Base-by-base conservation (phyloP, 441 rosid species). In the Pelargonium cotyledonis region DNA sequence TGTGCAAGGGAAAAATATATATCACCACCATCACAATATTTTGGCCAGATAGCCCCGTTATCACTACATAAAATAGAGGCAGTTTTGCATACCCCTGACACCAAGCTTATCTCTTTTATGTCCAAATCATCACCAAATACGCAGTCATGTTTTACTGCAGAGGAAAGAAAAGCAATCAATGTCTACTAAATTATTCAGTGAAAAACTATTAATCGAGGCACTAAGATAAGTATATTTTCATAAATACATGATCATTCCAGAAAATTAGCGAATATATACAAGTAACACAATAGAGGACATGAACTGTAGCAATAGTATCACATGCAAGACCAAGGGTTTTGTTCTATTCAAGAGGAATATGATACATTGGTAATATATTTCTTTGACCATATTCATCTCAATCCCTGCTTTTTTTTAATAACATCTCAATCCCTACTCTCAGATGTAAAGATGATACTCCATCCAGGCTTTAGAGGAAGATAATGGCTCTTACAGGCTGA, bases 51-150 rank as follows among this genome's bases (percentile, higher is more conserved):
- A 67, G 49, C 5, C 31, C 67, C 60, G 12, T 11, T 38, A 26
- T 23, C 35, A 46, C 14, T 44, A 16, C 19, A 38, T 46, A 70
- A n/a, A 62, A 23, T 38, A 10, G 47, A 21, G 63, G 35, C 63
- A 68, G 3, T 6, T 11, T 12, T 57, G 41, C 10, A 6, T 82
- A 90, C 96, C 90, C 86, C 88, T 9, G 97, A 93, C 31, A 91
- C 96, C 73, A 65, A 69, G 46, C 76, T 81, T 67, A 89, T 88
- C 84, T 89, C 95, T 64, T 80, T 84, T 72, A 88, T 4, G 66
- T 91, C 88, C 77, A 87, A 83, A 82, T 91, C 97, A 63, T 76
- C 80, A 35, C 98, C 96, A 81, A 93, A 93, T 58, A 86, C 88
- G 43, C 96, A 90, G 74, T 93, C 97, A 73, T 90, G 85, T 76